Conservation (phyloP, 2,329 filamentous ascomycete species). For the Clonostachys rosea region DNA sequence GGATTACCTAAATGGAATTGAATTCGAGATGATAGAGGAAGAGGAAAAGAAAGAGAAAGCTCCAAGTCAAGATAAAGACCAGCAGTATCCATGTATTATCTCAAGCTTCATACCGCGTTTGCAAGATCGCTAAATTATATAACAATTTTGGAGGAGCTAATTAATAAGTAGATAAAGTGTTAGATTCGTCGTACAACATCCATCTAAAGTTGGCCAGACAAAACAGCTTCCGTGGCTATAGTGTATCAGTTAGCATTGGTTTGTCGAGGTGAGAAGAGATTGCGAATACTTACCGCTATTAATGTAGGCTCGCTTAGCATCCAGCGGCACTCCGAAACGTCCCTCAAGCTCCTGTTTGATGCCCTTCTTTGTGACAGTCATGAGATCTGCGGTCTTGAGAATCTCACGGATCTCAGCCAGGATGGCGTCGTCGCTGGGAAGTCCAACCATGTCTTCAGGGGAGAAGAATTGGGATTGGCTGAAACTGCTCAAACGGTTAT, state of each 20-base stretch:
- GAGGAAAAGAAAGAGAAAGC: too few relatives aligned
- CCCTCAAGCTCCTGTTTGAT: constrained; percentile 91
- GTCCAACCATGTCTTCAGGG: constrained; percentile 63
- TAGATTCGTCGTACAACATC: too few relatives aligned
- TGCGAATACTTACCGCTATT: constrained; percentile 68
- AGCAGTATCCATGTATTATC: too few relatives aligned
- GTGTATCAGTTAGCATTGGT: constrained; percentile 7
- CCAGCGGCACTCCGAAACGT: constrained; percentile 81
- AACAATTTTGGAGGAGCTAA: too few relatives aligned
- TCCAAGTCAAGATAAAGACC: too few relatives aligned
- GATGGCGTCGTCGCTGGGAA: constrained; percentile 86
- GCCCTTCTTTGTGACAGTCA: constrained; percentile 98
- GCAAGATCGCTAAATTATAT: too few relatives aligned
- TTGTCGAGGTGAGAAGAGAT: constrained; percentile 15
- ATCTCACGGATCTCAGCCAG: constrained; percentile 94
- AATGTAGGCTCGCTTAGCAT: constrained; percentile 88
- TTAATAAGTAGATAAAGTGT: neutral
- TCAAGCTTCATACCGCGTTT: too few relatives aligned
- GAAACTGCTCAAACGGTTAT: constrained; percentile 52
- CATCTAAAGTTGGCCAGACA: constrained; percentile 51
- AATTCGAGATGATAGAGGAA: too few relatives aligned
- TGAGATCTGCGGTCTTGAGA: constrained; percentile 83
- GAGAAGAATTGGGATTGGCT: constrained; percentile 55
- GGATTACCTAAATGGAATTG: too few relatives aligned
- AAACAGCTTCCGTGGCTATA: constrained; percentile 70